phyloP scores from a whole-genome alignment of 2,329 filamentous ascomycete genomes.

The Stagonosporopsis tanaceti region DNA sequence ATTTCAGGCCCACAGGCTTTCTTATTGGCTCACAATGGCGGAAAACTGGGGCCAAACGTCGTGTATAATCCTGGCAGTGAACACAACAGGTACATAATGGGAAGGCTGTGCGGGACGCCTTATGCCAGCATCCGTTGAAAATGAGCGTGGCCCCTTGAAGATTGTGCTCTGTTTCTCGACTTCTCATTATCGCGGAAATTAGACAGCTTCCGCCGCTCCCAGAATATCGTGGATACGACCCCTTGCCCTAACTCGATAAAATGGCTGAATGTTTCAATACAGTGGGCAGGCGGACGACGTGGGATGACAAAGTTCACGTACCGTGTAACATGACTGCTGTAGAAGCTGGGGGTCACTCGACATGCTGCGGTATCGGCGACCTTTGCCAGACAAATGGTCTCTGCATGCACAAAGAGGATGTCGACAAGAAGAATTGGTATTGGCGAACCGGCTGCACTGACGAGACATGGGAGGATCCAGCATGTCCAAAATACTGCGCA shows the following conservation, averaged over 20 bases:
- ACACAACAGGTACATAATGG: not conserved
- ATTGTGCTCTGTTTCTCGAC: not conserved
- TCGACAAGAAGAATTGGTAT: slow-evolving; percentile 13
- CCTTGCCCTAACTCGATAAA: not conserved
- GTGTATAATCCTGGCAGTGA: not conserved
- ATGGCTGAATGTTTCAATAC: slow-evolving; percentile 6
- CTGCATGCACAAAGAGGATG: slow-evolving; percentile 11
- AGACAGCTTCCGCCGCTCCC: not conserved
- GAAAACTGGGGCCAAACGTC: not conserved
- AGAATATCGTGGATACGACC: not conserved
- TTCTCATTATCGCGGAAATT: not conserved
- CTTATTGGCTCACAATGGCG: not conserved
- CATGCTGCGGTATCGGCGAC: slow-evolving; percentile 19
- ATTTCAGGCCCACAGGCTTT: not conserved
- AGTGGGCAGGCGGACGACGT: not conserved
- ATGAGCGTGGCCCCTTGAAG: not conserved
- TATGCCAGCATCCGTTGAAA: not conserved
- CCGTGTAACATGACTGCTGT: slow-evolving; percentile 23
- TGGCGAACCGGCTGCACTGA: slow-evolving; percentile 24
- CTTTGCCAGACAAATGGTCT: slow-evolving; percentile 24
- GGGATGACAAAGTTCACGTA: not conserved
- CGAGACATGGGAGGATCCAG: slow-evolving; percentile 17
- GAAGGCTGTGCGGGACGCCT: slow-evolving; percentile 11
- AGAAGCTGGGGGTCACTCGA: slow-evolving; percentile 15
- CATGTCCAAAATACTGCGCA: slow-evolving; percentile 16